Percentiles rank a stretch among this genome's conserved stretches.
Conservation (phyloP, 768 basidiomycete genomes). For the Cubamyces sp. region DNA sequence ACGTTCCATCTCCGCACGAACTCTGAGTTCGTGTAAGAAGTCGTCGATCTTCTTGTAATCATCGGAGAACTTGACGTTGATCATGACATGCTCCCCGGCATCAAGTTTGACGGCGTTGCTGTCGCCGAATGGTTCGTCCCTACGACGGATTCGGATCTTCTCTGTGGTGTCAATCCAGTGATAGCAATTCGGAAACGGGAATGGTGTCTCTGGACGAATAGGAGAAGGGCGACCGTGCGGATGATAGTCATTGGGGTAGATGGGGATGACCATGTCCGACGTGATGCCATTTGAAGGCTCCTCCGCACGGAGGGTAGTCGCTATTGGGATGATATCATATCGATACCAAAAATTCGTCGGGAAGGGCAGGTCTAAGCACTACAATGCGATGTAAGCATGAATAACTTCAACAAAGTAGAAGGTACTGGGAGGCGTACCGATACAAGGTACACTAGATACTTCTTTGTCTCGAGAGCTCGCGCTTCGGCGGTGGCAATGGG, state of each 20-base stretch:
- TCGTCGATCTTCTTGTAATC: not conserved
- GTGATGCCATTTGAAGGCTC: conserved; percentile 4
- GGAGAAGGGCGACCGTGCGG: conserved; percentile 1
- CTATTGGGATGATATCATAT: not conserved
- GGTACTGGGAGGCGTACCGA: not conserved
- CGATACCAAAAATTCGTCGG: conserved; percentile 6
- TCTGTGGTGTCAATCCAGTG: not conserved
- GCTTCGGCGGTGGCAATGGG: not conserved
- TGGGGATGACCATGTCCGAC: conserved; percentile 15
- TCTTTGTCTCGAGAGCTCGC: not conserved
- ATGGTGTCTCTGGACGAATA: not conserved
- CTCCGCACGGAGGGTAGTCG: not conserved
- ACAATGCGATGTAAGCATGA: not conserved
- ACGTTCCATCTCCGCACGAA: no score
- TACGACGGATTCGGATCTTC: not conserved
- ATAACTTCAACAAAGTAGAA: not conserved
- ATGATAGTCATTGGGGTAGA: conserved; percentile 1
- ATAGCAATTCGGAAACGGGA: conserved; percentile 12
- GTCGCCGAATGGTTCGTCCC: not conserved
- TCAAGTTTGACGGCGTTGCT: not conserved
- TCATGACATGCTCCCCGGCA: not conserved
- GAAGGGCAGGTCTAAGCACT: not conserved
- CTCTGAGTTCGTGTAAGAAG: not conserved
- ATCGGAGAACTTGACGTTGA: not conserved
- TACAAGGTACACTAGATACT: conserved; percentile 6